Evolutionary conservation across 2,329 filamentous ascomycete species (phyloP).

Genomic region (Triangularia verruculosa): DNA sequence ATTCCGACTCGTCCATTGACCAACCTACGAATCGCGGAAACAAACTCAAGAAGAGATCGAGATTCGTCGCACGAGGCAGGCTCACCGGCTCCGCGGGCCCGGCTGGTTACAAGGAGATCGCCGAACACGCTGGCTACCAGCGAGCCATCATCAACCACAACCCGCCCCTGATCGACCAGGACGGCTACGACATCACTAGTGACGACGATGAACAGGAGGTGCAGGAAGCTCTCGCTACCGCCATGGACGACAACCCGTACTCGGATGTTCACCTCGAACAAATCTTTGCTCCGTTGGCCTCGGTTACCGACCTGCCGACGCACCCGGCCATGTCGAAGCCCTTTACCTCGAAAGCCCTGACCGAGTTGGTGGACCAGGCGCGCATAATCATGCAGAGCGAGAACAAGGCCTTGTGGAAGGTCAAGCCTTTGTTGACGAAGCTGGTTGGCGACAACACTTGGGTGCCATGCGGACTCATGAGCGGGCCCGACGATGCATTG

Average conservation of each 20-base stretch:
- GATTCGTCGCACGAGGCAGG: conserved; percentile 68
- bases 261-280: conserved; percentile 67
- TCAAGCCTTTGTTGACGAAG: conserved; percentile 69
- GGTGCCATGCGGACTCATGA: conserved; percentile 59
- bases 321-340: conserved; percentile 73
- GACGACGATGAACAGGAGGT: conserved; percentile 65
- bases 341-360: conserved; percentile 71
- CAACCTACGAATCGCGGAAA: conserved; percentile 71
- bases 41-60: conserved; percentile 73
- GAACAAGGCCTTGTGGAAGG: conserved; percentile 67
- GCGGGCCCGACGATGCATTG: conserved; percentile 49
- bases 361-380: conserved; percentile 66
- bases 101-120: conserved; percentile 67
- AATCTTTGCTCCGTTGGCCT: conserved; percentile 70
- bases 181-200: conserved; percentile 73
- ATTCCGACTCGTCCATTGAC: conserved; percentile 71
- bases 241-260: conserved; percentile 73
- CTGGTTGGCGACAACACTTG: conserved; percentile 73
- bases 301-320: conserved; percentile 68
- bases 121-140: conserved; percentile 71
- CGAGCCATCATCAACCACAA: conserved; percentile 73
- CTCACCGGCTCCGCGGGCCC: conserved; percentile 64
- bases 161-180: conserved; percentile 69
- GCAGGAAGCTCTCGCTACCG: conserved; percentile 57
- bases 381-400: conserved; percentile 72